Evolutionary conservation across 108 stramenopile genomes (phyloP), one percentile per base, ranked within the genome.

Genomic region (Cyclotella atomus): DNA sequence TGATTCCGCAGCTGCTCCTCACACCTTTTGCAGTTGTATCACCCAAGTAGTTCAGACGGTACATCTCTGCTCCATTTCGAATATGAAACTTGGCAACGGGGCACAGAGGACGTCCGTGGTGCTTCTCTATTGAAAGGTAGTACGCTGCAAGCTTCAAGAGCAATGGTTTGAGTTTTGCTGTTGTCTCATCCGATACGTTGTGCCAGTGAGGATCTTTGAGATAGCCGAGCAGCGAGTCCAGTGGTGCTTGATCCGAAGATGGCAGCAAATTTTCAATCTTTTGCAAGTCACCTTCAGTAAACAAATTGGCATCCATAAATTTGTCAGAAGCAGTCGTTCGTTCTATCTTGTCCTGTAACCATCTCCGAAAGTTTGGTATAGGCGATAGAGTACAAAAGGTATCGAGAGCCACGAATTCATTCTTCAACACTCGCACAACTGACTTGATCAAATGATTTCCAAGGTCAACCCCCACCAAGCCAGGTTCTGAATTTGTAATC

Each of bases 331-430:
- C 69, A 30, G 62, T 57, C 25, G 84, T 54, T 25, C 78, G 63
- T 12, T 34, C 29, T 46, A 85, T 60, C 60, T 87, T 87, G 20
- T 81, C 87, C 69, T 84, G 63, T 17, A 97, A 63, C 97, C 97
- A 97, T 45, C 73, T 83, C 30, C 88, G 80, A 75, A 97, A 96
- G 21, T 83, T 71, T 4, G 97, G 97, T 14, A 97, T 88, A 1
- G 97, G 97, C 20, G 88, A 89, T 35, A 97, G 77, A 3, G 97
- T 97, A 17, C 87, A 88, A 78, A 95, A 97, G 9, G 84, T 90
- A 27, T 73, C 28, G 2, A 96, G 50, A 20, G 62, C 60, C 7
- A 88, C 85, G 55, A 90, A 77, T 63, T 89, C 89, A 20, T 70
- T 35, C 49, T 78, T 68, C 59, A 90, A 68, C 23, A 65, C 57